Percentiles rank a stretch among this genome's conserved stretches.
phyloP scores from a whole-genome alignment of 2,329 filamentous ascomycete species.

The Ophiostoma himal-ulmi region DNA sequence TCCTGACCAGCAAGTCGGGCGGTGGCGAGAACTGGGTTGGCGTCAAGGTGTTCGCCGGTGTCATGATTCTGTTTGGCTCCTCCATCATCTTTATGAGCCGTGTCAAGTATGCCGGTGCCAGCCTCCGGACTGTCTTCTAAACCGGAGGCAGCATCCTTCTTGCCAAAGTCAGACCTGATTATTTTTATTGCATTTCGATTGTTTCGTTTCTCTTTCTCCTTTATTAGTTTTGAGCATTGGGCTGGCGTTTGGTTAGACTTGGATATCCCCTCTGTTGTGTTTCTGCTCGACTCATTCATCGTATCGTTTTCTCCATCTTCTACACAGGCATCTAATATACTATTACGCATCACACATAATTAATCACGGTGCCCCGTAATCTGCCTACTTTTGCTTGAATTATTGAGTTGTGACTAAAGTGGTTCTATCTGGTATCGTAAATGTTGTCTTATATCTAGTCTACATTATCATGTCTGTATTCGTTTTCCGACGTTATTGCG shows the following conservation, averaged over 20 bases:
- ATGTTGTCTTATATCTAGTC: background rate
- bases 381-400: background rate
- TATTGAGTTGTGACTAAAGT: background rate
- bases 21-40: slow-evolving; percentile 31
- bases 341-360: background rate
- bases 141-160: background rate
- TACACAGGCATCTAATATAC: background rate
- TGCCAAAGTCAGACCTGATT: no score
- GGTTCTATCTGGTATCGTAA: background rate
- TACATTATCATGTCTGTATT: background rate
- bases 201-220: no score
- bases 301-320: background rate
- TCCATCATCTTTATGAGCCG: slow-evolving; percentile 29
- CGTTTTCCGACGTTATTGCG: background rate
- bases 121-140: slow-evolving; percentile 29
- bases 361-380: background rate
- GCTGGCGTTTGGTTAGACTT: background rate
- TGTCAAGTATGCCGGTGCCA: slow-evolving; percentile 29
- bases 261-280: slow-evolving; percentile 1
- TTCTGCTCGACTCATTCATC: background rate
- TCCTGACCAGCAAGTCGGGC: slow-evolving; percentile 22
- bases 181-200: no score
- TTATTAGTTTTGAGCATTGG: background rate
- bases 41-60: slow-evolving; percentile 37
- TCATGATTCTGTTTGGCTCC: slow-evolving; percentile 33